These are phyloP conservation scores for Aspergillus haitiensis DNA, from an alignment of 495 filamentous ascomycete species.

Conservation along the genomic window DNA sequence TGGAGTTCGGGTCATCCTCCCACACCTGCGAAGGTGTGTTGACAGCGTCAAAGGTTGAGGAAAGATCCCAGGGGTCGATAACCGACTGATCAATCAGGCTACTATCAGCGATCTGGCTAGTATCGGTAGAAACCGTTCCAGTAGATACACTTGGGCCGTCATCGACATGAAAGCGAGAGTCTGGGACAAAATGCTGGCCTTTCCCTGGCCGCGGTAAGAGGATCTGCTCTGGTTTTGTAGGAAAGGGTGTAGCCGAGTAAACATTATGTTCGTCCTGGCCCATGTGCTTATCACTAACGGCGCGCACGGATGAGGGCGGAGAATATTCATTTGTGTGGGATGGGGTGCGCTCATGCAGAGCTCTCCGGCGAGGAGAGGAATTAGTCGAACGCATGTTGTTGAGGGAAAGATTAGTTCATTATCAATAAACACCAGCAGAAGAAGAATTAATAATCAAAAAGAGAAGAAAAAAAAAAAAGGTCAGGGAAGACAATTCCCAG, in stretches of 20 bases:
- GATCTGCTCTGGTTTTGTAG: constrained; percentile 54
- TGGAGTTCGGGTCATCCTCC: constrained; percentile 47
- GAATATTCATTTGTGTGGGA: constrained; percentile 52
- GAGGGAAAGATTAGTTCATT: constrained; percentile 36
- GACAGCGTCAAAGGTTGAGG: constrained; percentile 43
- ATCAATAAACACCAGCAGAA: constrained; percentile 24
- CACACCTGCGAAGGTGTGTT: constrained; percentile 46
- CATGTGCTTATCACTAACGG: constrained; percentile 34
- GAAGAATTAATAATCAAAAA: constrained; percentile 10
- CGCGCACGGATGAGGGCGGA: constrained; percentile 38
- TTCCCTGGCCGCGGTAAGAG: constrained; percentile 49
- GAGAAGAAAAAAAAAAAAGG: not conserved
- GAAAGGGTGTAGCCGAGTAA: constrained; percentile 49
- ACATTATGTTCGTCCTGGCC: constrained; percentile 42
- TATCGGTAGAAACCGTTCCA: constrained; percentile 29
- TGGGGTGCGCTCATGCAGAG: constrained; percentile 53
- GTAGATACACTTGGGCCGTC: constrained; percentile 25
- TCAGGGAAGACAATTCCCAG: constrained; percentile 8
- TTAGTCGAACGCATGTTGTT: constrained; percentile 37
- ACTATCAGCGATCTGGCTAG: constrained; percentile 31
- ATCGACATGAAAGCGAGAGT: constrained; percentile 34
- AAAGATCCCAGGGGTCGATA: constrained; percentile 42
- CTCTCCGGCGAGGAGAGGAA: constrained; percentile 40
- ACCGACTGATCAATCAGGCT: constrained; percentile 37
- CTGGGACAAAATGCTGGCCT: constrained; percentile 41